Evolutionary conservation across 805 yeast species (phyloP).

Genomic region (Candida ascalaphidarum): DNA sequence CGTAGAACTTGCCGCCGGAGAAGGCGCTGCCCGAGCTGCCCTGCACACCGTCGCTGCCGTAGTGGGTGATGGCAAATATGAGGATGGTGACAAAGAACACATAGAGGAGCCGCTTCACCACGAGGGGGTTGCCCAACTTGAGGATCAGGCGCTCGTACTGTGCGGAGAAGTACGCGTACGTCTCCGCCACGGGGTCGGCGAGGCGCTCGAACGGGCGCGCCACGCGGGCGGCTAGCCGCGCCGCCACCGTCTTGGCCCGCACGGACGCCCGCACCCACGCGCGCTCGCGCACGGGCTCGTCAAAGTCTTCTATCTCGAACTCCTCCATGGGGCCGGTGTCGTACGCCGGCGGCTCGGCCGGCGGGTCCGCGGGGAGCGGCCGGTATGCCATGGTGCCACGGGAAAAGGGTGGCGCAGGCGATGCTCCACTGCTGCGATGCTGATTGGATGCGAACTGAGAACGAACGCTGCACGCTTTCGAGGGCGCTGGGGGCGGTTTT

Average conservation of each 20-base stretch:
- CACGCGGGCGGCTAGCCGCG: slow-evolving; percentile 24
- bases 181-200: slow-evolving; percentile 45
- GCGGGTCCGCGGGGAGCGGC: background rate
- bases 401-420: no score
- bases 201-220: slow-evolving; percentile 36
- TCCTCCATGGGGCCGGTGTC: slow-evolving; percentile 13
- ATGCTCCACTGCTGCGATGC: no score
- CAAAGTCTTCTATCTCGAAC: slow-evolving; percentile 30
- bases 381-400: no score
- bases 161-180: slow-evolving; percentile 29
- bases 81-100: slow-evolving; percentile 55
- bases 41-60: slow-evolving; percentile 38
- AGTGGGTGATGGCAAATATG: slow-evolving; percentile 48
- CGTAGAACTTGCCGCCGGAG: slow-evolving; percentile 52
- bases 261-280: slow-evolving; percentile 27
- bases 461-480: no score
- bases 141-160: slow-evolving; percentile 51
- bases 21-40: slow-evolving; percentile 35
- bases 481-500: no score
- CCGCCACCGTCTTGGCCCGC: slow-evolving; percentile 25
- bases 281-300: slow-evolving; percentile 8
- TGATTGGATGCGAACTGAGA: no score
- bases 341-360: background rate
- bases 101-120: slow-evolving; percentile 69
- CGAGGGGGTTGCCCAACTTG: slow-evolving; percentile 77